Evolutionary conservation across 495 filamentous ascomycete genomes (phyloP).

Genomic region (Xylaria grammica): DNA sequence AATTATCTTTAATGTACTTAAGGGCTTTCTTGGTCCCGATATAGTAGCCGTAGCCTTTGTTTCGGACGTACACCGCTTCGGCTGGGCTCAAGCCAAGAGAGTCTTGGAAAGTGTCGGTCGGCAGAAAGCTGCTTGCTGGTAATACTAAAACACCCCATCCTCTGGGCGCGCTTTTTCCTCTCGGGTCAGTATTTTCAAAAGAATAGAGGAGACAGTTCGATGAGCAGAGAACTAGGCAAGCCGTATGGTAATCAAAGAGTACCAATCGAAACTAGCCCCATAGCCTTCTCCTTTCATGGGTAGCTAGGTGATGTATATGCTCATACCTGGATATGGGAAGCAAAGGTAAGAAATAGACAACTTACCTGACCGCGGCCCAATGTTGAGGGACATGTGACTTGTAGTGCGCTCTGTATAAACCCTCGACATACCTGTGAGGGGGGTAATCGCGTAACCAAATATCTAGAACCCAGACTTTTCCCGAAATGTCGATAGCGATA

Average conservation of each 20-base stretch:
- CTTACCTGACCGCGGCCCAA: background rate
- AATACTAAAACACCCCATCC: slow-evolving; percentile 57
- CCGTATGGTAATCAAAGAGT: no score
- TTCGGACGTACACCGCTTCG: slow-evolving; percentile 24
- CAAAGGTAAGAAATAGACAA: background rate
- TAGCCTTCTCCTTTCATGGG: no score
- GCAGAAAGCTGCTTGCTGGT: slow-evolving; percentile 47
- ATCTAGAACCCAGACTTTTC: slow-evolving; percentile 68
- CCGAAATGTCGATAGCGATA: slow-evolving; percentile 74
- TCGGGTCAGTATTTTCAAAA: background rate
- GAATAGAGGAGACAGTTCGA: slow-evolving; percentile 3
- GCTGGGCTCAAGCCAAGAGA: slow-evolving; percentile 37
- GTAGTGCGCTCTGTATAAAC: background rate
- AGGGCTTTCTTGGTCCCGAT: slow-evolving; percentile 29
- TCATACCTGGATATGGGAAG: background rate
- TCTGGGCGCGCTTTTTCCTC: slow-evolving; percentile 20
- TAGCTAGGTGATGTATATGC: background rate
- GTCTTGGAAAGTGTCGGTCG: slow-evolving; percentile 36
- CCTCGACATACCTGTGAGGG: background rate
- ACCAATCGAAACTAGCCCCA: no score
- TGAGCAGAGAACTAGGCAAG: background rate
- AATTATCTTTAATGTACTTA: slow-evolving; percentile 32
- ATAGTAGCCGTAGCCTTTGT: slow-evolving; percentile 22
- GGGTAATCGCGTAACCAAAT: slow-evolving; percentile 44
- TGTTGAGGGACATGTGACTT: background rate